phyloP scores from a whole-genome alignment of 2,329 filamentous ascomycete genomes.

The Cercospora sesami region DNA sequence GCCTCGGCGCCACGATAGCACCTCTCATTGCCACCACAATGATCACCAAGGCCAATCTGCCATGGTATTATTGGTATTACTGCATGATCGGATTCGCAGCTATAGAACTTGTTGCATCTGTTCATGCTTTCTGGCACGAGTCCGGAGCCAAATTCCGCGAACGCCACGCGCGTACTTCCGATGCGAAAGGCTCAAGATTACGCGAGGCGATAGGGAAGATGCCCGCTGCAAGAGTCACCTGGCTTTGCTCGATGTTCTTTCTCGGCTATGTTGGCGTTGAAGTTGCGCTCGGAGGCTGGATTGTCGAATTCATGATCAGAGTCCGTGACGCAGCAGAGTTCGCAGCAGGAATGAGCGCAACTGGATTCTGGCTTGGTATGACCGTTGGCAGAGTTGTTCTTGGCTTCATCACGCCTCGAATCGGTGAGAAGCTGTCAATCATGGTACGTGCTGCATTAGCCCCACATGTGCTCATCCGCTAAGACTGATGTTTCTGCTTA shows the following conservation, averaged over 20 bases:
- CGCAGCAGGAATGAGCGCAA: conserved; percentile 71
- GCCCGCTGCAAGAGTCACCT: conserved; percentile 60
- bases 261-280: conserved; percentile 78
- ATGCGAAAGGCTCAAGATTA: conserved; percentile 52
- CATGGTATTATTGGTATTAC: conserved; percentile 77
- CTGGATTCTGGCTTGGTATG: conserved; percentile 81
- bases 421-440: conserved; percentile 67
- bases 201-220: conserved; percentile 51
- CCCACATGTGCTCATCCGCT: not conserved
- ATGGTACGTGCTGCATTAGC: conserved; percentile 33
- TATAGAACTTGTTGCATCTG: conserved; percentile 57
- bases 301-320: conserved; percentile 82
- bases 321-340: conserved; percentile 70
- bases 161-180: conserved; percentile 47
- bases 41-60: conserved; percentile 61
- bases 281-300: conserved; percentile 75
- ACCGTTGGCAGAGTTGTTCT: conserved; percentile 71
- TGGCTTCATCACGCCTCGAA: conserved; percentile 71
- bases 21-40: conserved; percentile 72
- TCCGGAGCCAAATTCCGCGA: conserved; percentile 60
- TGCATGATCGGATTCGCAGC: conserved; percentile 65
- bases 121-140: conserved; percentile 63
- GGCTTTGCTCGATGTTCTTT: conserved; percentile 72
- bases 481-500: conserved; percentile 28
- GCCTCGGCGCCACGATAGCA: conserved; percentile 67